phyloP scores from a whole-genome alignment of 1,284 basidiomycete genomes.

The Mrakiaceae sp. region DNA sequence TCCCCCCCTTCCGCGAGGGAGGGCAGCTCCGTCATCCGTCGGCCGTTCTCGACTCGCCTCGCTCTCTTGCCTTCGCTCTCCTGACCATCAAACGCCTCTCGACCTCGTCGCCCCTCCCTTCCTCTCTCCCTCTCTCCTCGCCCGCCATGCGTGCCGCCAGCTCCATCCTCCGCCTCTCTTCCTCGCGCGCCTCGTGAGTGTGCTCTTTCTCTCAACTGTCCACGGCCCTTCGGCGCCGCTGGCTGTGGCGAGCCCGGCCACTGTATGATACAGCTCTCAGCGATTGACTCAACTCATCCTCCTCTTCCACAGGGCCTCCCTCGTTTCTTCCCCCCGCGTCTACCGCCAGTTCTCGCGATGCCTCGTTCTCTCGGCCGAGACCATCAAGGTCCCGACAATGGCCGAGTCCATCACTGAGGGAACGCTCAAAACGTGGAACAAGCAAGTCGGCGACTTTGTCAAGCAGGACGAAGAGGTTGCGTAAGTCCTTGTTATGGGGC shows the following conservation, averaged over 20 bases:
- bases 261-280: not conserved
- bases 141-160: conserved; percentile 12
- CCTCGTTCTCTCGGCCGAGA: conserved; percentile 41
- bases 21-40: not conserved
- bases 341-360: conserved; percentile 10
- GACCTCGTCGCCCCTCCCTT: not conserved
- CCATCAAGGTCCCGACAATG: conserved; percentile 96
- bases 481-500: not conserved
- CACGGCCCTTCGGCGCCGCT: not conserved
- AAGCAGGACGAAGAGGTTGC: conserved; percentile 91
- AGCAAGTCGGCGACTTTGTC: conserved; percentile 86
- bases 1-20: no score
- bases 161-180: conserved; percentile 9
- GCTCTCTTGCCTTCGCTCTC: not conserved
- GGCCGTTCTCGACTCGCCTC: not conserved
- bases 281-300: not conserved
- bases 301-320: not conserved
- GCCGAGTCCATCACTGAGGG: conserved; percentile 98
- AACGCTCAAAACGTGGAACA: conserved; percentile 89
- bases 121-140: not conserved
- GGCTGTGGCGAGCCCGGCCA: not conserved
- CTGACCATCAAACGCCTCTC: not conserved
- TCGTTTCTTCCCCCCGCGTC: not conserved
- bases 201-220: not conserved
- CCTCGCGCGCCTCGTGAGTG: conserved; percentile 8